Conservation (phyloP, 2,329 filamentous ascomycete species). For the Tympanopsis confertula region DNA sequence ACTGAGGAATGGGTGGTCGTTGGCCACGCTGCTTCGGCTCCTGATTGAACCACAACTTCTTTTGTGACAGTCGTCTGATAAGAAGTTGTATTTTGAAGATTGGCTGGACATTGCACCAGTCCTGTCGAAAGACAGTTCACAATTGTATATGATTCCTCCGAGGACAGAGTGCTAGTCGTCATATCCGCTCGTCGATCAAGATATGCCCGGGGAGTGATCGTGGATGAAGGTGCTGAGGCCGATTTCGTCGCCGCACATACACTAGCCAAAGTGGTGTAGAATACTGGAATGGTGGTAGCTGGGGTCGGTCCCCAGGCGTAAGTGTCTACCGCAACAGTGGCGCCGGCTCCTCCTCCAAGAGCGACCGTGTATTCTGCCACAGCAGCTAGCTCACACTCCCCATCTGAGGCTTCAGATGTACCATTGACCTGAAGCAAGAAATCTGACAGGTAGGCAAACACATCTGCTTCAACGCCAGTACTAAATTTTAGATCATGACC, state of each 20-base stretch:
- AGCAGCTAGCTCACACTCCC: slow-evolving; percentile 4
- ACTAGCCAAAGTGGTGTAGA: slow-evolving; percentile 34
- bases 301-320: slow-evolving; percentile 37
- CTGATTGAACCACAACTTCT: slow-evolving; percentile 24
- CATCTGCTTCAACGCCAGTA: slow-evolving; percentile 24
- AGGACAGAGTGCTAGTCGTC: slow-evolving; percentile 25
- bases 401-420: slow-evolving; percentile 15
- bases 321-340: slow-evolving; percentile 28
- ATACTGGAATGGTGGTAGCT: slow-evolving; percentile 33
- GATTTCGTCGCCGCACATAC: slow-evolving; percentile 23
- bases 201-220: slow-evolving; percentile 8
- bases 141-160: slow-evolving; percentile 27
- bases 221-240: slow-evolving; percentile 8
- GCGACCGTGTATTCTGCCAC: slow-evolving; percentile 23
- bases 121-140: slow-evolving; percentile 27
- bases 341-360: slow-evolving; percentile 40
- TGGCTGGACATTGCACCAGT: slow-evolving; percentile 35
- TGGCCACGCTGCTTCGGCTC: slow-evolving; percentile 25
- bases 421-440: slow-evolving; percentile 38
- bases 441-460: slow-evolving; percentile 40
- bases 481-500: slow-evolving; percentile 6
- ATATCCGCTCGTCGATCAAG: slow-evolving; percentile 12
- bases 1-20: slow-evolving; percentile 17
- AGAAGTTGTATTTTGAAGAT: slow-evolving; percentile 30
- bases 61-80: slow-evolving; percentile 24